Percentiles rank a stretch among this genome's conserved stretches.
These are phyloP conservation scores for Chlamydomonas eustigma DNA, from an alignment of 139 green algal species.

Conservation along the genomic window DNA sequence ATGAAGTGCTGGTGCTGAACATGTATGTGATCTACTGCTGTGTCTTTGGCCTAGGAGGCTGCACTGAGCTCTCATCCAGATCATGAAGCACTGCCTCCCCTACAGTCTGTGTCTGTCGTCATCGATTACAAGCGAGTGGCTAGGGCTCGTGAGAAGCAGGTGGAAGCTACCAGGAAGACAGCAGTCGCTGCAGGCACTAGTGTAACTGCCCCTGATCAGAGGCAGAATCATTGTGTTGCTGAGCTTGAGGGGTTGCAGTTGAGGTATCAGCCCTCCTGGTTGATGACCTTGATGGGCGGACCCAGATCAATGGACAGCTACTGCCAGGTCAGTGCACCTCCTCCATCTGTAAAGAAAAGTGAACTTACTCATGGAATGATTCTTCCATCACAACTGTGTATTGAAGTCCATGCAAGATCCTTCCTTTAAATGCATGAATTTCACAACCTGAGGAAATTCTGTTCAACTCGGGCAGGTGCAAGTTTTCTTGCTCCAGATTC, in stretches of 20 bases:
- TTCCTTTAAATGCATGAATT: neutral
- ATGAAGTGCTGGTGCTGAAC: too few species aligned
- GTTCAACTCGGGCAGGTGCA: slow-evolving; percentile 13
- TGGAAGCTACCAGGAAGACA: slow-evolving; percentile 6
- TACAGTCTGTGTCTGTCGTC: neutral
- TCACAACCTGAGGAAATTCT: too few species aligned
- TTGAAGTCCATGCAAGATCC: neutral
- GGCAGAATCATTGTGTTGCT: slow-evolving; percentile 10
- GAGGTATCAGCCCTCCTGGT: slow-evolving; percentile 20
- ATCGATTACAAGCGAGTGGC: slow-evolving; percentile 3
- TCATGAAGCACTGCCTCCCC: neutral
- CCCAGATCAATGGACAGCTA: slow-evolving; percentile 7
- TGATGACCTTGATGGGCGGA: slow-evolving; percentile 27
- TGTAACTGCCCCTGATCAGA: neutral
- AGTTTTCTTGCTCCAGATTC: slow-evolving; percentile 27
- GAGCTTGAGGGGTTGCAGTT: slow-evolving; percentile 24
- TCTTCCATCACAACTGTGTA: neutral
- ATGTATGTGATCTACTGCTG: too few species aligned
- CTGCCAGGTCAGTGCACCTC: slow-evolving; percentile 6
- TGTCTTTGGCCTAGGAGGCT: too few species aligned
- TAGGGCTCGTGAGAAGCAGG: neutral
- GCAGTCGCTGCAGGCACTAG: neutral
- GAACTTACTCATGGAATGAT: neutral
- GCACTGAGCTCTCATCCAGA: too few species aligned
- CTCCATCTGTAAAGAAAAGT: neutral